phyloP scores from a whole-genome alignment of 2,329 filamentous ascomycete species.

The Blastomyces gilchristii region DNA sequence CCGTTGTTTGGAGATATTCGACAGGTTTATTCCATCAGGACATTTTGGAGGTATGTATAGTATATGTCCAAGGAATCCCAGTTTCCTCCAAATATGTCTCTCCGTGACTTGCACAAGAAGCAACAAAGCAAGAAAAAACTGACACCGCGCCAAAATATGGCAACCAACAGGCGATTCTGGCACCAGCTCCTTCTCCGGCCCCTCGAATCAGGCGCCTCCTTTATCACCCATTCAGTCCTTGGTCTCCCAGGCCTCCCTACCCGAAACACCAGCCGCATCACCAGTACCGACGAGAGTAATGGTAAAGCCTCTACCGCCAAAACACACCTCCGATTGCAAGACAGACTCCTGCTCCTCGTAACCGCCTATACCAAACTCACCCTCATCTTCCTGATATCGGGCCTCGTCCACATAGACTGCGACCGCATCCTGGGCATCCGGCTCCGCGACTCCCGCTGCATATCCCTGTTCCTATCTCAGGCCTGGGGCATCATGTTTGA shows the following conservation, averaged over 20 bases:
- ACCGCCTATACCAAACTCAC: background rate
- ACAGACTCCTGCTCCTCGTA: background rate
- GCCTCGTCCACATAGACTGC: background rate
- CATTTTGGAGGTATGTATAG: constrained; percentile 3
- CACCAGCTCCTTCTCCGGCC: constrained; percentile 1
- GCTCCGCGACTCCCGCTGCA: background rate
- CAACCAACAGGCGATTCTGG: constrained; percentile 2
- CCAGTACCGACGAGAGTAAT: background rate
- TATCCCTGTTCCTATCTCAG: background rate
- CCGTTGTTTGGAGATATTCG: background rate
- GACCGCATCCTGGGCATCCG: constrained; percentile 1
- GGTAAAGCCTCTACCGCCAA: background rate
- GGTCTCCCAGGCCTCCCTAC: background rate
- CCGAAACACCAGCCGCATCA: background rate
- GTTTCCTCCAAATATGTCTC: background rate
- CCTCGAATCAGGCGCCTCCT: constrained; percentile 1
- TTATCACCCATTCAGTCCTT: constrained; percentile 2
- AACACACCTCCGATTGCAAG: background rate
- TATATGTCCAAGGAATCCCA: background rate
- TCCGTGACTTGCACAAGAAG: background rate
- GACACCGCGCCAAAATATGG: background rate
- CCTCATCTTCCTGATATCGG: constrained; percentile 2
- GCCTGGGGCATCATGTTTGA: constrained; percentile 3
- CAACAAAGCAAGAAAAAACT: background rate
- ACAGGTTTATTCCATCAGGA: background rate